Conservation (phyloP, 192 early-diverging fungal species). For the Entomortierella lignicola region DNA sequence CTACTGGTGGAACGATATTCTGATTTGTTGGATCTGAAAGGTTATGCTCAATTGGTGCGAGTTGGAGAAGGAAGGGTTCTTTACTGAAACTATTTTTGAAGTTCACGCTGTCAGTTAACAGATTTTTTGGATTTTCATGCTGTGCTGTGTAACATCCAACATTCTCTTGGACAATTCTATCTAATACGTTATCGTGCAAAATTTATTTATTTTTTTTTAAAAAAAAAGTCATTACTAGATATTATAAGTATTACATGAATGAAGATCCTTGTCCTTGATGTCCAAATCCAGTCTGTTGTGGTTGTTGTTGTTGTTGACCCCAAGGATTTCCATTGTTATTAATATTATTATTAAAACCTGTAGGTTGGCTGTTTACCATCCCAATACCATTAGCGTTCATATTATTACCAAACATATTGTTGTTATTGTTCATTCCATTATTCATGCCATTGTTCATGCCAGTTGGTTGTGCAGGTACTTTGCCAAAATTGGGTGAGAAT, state of each 20-base stretch:
- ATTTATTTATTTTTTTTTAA: too few relatives aligned
- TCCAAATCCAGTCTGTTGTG: constrained; percentile 13
- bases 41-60: too few relatives aligned
- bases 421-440: constrained; percentile 3
- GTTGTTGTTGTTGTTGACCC: constrained; percentile 42
- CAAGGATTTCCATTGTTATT: constrained; percentile 24
- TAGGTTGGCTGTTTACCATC: constrained; percentile 18
- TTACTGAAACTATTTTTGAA: too few relatives aligned
- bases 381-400: not conserved
- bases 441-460: constrained; percentile 26
- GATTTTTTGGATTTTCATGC: too few relatives aligned
- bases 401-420: constrained; percentile 8
- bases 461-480: constrained; percentile 33
- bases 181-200: too few relatives aligned
- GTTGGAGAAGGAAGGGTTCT: too few relatives aligned
- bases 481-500: constrained; percentile 53
- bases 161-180: too few relatives aligned
- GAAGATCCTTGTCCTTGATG: constrained; percentile 6
- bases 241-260: constrained; percentile 4
- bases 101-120: too few relatives aligned
- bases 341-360: constrained; percentile 5
- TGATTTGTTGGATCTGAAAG: too few relatives aligned
- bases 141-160: too few relatives aligned
- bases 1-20: too few relatives aligned
- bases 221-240: too few relatives aligned